These are phyloP conservation scores for Apophysomyces ossiformis DNA, from an alignment of 371 early-diverging fungal genomes.

Conservation along the genomic window DNA sequence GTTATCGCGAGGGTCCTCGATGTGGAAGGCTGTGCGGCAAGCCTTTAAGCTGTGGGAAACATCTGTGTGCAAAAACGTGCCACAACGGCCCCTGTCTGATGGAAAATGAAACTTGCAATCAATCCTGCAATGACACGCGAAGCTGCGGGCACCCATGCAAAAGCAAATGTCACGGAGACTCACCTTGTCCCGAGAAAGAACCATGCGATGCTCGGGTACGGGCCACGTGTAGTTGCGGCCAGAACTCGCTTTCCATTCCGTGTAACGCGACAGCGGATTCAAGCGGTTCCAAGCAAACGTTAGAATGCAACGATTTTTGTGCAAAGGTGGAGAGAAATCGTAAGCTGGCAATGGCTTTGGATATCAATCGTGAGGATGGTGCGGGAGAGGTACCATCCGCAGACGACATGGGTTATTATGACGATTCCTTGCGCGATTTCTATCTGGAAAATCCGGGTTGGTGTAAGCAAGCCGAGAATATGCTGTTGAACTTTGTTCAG, in stretches of 20 bases:
- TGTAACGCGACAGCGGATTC: conserved; percentile 65
- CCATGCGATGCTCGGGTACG: conserved; percentile 60
- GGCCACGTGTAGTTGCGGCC: conserved; percentile 77
- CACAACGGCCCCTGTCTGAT: conserved; percentile 70
- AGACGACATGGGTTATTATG: conserved; percentile 61
- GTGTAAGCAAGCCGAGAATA: conserved; percentile 67
- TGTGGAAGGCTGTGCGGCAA: conserved; percentile 75
- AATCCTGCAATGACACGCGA: conserved; percentile 66
- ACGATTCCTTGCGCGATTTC: conserved; percentile 65
- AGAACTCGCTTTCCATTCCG: conserved; percentile 53
- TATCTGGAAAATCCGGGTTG: conserved; percentile 59
- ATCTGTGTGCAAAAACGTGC: conserved; percentile 74
- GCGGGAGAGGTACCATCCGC: conserved; percentile 9
- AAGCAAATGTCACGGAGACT: conserved; percentile 65
- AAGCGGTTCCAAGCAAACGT: conserved; percentile 42
- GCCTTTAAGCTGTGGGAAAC: conserved; percentile 68
- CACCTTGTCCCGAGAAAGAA: conserved; percentile 63
- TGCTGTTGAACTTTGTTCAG: conserved; percentile 63
- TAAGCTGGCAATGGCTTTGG: conserved; percentile 71
- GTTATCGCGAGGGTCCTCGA: conserved; percentile 68
- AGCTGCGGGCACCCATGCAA: conserved; percentile 76
- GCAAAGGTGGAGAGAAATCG: conserved; percentile 75
- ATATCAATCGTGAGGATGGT: conserved; percentile 51
- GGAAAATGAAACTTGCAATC: conserved; percentile 57
- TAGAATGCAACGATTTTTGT: conserved; percentile 77